phyloP scores from a whole-genome alignment of 768 basidiomycete species.

The Leccinum arenicola region DNA sequence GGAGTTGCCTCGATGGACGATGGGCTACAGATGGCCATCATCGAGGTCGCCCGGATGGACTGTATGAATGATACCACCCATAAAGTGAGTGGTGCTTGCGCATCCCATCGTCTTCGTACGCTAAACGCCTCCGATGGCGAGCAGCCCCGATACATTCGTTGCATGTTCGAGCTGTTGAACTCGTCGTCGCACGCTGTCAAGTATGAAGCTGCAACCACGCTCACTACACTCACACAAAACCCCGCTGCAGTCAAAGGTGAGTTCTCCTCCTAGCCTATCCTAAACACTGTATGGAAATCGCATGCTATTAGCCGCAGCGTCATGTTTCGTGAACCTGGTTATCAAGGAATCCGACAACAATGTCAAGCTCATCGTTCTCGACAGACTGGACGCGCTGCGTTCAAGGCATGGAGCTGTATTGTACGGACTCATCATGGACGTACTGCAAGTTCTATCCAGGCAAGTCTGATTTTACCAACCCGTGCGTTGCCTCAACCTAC shows the following conservation, averaged over 20 bases:
- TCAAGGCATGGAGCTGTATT: conserved; percentile 85
- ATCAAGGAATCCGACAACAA: conserved; percentile 98
- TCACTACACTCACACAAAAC: conserved; percentile 93
- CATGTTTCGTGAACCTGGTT: conserved; percentile 83
- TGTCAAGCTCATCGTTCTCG: conserved; percentile 95
- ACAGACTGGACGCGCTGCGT: conserved; percentile 80
- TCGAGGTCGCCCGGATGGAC: conserved; percentile 90
- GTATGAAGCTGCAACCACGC: conserved; percentile 94
- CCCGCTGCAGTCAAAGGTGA: conserved; percentile 93
- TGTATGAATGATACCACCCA: conserved; percentile 82
- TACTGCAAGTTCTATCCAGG: conserved; percentile 88
- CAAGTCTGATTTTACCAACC: conserved; percentile 22
- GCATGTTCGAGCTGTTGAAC: conserved; percentile 89
- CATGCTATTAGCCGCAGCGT: conserved; percentile 68
- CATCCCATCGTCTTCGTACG: background rate
- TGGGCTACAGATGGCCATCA: conserved; percentile 90
- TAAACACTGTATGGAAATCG: conserved; percentile 2
- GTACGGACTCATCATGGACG: conserved; percentile 92
- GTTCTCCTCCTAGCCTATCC: conserved; percentile 2
- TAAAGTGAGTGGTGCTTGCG: conserved; percentile 50
- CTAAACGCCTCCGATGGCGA: conserved; percentile 3
- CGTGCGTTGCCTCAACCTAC: background rate
- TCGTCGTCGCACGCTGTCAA: conserved; percentile 91
- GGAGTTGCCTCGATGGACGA: conserved; percentile 82
- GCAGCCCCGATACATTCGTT: conserved; percentile 90